Percentiles rank a stretch among this genome's conserved stretches.
These are phyloP conservation scores for Bertia moriformis DNA, from an alignment of 2,329 filamentous ascomycete species.

Conservation along the genomic window DNA sequence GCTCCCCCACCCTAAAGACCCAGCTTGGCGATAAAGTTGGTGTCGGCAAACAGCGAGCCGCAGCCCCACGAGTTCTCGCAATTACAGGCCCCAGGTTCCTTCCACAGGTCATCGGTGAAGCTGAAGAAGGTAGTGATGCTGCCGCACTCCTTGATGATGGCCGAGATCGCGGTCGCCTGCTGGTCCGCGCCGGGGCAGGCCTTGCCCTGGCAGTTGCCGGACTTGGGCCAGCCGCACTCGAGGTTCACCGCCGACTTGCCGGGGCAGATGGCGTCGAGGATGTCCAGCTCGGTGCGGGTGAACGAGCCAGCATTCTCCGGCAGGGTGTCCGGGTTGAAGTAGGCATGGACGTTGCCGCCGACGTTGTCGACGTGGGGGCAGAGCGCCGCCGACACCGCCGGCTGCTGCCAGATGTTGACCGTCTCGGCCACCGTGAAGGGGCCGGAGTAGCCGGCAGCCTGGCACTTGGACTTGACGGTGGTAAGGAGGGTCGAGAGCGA, in stretches of 20 bases:
- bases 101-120: conserved; percentile 70
- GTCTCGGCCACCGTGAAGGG: conserved; percentile 76
- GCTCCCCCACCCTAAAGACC: no score
- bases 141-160: conserved; percentile 53
- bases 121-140: conserved; percentile 68
- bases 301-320: conserved; percentile 61
- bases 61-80: conserved; percentile 77
- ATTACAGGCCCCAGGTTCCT: conserved; percentile 49
- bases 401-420: conserved; percentile 55
- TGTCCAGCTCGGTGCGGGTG: conserved; percentile 56
- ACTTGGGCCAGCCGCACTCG: conserved; percentile 79
- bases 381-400: conserved; percentile 38
- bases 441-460: conserved; percentile 52
- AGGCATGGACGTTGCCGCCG: conserved; percentile 80
- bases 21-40: background rate
- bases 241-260: conserved; percentile 65
- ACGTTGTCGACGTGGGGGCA: conserved; percentile 66
- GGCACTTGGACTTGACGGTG: conserved; percentile 49
- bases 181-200: conserved; percentile 53
- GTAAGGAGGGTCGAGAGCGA: conserved; percentile 60
- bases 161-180: conserved; percentile 59
- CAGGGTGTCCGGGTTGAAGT: conserved; percentile 64
- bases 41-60: conserved; percentile 30
- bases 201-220: conserved; percentile 53
- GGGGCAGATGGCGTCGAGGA: conserved; percentile 56